Evolutionary conservation across 2,329 filamentous ascomycete genomes (phyloP).

Genomic region (Alternaria arborescens): DNA sequence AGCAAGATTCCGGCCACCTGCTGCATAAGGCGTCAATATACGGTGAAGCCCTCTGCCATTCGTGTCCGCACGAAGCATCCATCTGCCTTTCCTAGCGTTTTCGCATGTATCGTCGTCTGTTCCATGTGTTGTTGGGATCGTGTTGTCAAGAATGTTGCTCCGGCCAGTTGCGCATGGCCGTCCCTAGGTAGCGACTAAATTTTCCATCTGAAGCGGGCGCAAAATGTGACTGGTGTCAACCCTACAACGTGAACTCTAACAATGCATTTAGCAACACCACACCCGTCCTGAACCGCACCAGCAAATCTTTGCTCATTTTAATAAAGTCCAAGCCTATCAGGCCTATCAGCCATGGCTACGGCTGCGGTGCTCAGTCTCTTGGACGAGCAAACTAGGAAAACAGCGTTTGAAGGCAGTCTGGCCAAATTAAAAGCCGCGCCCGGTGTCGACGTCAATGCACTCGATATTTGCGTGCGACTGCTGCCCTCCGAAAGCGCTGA

Average conservation of each 20-base stretch:
- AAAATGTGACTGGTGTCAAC: slow-evolving; percentile 11
- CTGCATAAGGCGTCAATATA: background rate
- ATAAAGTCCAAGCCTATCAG: background rate
- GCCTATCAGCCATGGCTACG: slow-evolving; percentile 13
- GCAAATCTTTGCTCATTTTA: background rate
- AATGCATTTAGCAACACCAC: background rate
- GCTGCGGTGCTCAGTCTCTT: slow-evolving; percentile 34
- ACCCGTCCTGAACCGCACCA: background rate
- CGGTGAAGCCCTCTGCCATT: background rate
- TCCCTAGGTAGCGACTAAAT: slow-evolving; percentile 11
- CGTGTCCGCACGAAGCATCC: background rate
- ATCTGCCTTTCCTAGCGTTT: background rate
- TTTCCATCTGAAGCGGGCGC: slow-evolving; percentile 6
- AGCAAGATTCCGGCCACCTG: background rate
- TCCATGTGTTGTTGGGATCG: background rate
- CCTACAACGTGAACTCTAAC: slow-evolving; percentile 1
- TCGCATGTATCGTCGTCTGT: background rate
- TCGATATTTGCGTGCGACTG: slow-evolving; percentile 33
- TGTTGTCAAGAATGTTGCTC: background rate
- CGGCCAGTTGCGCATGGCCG: slow-evolving; percentile 1
- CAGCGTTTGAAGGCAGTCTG: slow-evolving; percentile 36
- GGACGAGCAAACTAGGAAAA: slow-evolving; percentile 27
- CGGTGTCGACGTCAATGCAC: slow-evolving; percentile 30
- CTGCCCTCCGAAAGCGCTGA: slow-evolving; percentile 17
- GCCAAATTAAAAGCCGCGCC: slow-evolving; percentile 24